Conservation (phyloP, 139 green algal genomes). For the Nannochloris sp. region DNA sequence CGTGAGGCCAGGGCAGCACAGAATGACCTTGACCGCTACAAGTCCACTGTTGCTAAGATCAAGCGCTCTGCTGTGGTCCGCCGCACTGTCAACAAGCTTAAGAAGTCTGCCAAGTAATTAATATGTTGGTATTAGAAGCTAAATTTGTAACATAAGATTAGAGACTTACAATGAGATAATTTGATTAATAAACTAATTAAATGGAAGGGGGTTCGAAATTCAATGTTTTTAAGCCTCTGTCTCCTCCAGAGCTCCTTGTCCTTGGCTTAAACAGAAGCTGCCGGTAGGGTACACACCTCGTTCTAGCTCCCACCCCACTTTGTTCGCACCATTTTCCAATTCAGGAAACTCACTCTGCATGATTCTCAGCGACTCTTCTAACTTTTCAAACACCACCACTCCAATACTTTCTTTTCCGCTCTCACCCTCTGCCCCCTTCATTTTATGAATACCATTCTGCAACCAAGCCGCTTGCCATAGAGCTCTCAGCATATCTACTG, state of each 20-base stretch:
- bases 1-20: slow-evolving; percentile 48
- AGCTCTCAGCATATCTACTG: slow-evolving; percentile 30
- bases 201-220: not conserved
- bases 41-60: slow-evolving; percentile 51
- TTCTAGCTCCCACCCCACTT: slow-evolving; percentile 21
- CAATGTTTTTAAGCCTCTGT: not conserved
- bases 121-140: not conserved
- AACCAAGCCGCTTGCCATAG: slow-evolving; percentile 64
- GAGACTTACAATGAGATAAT: slow-evolving; percentile 1
- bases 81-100: slow-evolving; percentile 57
- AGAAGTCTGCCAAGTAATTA: slow-evolving; percentile 53
- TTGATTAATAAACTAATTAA: not conserved
- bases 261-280: not conserved
- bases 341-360: slow-evolving; percentile 12
- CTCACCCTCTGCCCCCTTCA: not conserved
- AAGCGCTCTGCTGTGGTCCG: slow-evolving; percentile 52
- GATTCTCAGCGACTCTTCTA: slow-evolving; percentile 14
- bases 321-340: slow-evolving; percentile 9
- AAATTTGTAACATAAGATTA: slow-evolving; percentile 1
- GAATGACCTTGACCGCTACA: slow-evolving; percentile 95
- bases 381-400: not conserved
- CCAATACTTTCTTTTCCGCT: not conserved
- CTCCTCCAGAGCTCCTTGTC: not conserved
- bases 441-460: no score
- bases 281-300: not conserved